Evolutionary conservation across 805 yeast genomes (phyloP), one percentile per base, ranked within the genome.

Genomic region (Saturnispora serradocipensis): DNA sequence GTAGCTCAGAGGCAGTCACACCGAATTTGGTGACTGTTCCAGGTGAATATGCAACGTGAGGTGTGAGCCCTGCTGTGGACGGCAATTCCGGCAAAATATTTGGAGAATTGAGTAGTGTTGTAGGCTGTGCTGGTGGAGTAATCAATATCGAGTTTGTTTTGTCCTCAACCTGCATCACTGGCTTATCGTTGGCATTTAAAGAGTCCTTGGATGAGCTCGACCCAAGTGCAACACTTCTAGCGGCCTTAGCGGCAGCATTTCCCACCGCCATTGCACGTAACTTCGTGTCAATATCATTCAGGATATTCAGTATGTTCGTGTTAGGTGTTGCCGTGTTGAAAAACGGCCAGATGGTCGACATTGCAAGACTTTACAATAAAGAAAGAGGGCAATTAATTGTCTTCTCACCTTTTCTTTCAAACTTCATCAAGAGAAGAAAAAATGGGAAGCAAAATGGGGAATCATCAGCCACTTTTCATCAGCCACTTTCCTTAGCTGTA

Each of bases 301-400:
- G 57, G 20, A 69, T 66, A 56, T 60, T 63, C 54, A 68, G 66
- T 36, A 69, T 69, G 20, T 64, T 60, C 22, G 69, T 72, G 58
- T 67, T 68, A 25, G 71, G 66, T 32, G 67, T 65, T 6, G 71
- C 63, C 24, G 63, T 57, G 53, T 68, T 67, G 59, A 68, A 68
- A 54, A 68, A 68, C 7, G 72, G 72, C 72, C 72, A 68, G 49
- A 68, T 68, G 48, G 67, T 65, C 44, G 70, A 66, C 70, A 67
- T 66, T 30, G 8, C 55, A 47, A 49, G 30, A 18, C 40, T 28
- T 27, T 20, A 7, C 36, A 18, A 42, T 43, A 18, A 42, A 40
- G 48, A 18, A 40, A n/a, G 22, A 40, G 44, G 44, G 44, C 44
- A 24, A 24, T 40, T 22, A 40, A 40, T 24, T 40, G 27, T 40